Evolutionary conservation across 2,329 filamentous ascomycete species (phyloP), one percentile per base, ranked within the genome.

Genomic region (Arthroderma sp.): DNA sequence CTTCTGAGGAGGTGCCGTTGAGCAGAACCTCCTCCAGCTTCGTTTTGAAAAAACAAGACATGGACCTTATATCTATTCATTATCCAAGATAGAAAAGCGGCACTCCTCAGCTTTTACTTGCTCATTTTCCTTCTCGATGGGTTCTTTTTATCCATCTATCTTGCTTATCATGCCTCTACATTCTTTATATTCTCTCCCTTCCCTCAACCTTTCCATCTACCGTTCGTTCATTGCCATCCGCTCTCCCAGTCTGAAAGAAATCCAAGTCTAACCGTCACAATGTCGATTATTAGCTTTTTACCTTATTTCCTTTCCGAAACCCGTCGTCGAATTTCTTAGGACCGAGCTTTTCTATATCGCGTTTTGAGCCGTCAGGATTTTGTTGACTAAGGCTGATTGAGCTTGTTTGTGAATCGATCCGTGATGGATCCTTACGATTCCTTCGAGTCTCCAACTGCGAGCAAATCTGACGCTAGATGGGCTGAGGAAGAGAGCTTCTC

Each of bases 401-500:
- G 11, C 11, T 34, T 11, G 32, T 8, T 11, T 9, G 8, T 34
- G 32, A 9, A 34, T 34, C 32, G 32, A 8, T 42, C 47, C 43
- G 46, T 45, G 31, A 71, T 71, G 68, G 68, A 70, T 59, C 61
- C 68, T 10, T 70, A 68, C 48, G 67, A 70, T 43, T 55, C 54
- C n/a, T 67, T 65, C 48, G 63, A 58, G 8, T 66, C 67, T 9
- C 49, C 56, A 5, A 48, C 51, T 30, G 30, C 37, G 10, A 51
- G 55, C 27, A 58, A 59, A 42, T 49, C 56, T 27, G 54, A 60
- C 6, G 41, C 52, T 2, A 62, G 64, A 48, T 65, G 66, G 53
- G 55, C 47, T 43, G 65, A 69, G 36, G 62, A 60, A 36, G 67
- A 70, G 32, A 52, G 57, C 42, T 57, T 63, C 52, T 45, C 55